A percentile compares a stretch with the other conserved stretches of the same genome.
Conservation (phyloP, 2,329 filamentous ascomycete genomes). For the Sporothrix inflata region DNA sequence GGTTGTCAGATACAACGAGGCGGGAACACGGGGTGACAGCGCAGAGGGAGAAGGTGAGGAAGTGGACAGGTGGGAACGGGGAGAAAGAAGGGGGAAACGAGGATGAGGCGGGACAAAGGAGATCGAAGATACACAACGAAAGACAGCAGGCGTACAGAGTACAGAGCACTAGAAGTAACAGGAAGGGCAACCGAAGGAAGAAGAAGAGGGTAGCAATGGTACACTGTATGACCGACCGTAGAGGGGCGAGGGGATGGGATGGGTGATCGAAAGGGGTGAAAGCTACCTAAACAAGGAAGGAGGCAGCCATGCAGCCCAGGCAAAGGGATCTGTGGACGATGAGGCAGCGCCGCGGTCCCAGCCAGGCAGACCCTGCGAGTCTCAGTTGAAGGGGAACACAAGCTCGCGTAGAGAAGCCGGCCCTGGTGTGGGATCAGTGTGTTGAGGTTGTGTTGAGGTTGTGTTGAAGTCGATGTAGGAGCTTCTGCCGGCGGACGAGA, state of each 20-base stretch:
- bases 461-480: neutral
- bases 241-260: neutral
- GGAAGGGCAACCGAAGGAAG: constrained; percentile 6
- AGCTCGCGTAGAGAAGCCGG: constrained; percentile 31
- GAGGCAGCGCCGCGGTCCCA: neutral
- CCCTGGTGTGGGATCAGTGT: constrained; percentile 11
- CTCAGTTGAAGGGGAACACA: constrained; percentile 32
- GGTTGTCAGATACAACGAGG: neutral
- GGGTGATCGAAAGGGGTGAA: neutral
- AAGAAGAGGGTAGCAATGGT: neutral
- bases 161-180: neutral
- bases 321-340: neutral
- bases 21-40: constrained; percentile 8
- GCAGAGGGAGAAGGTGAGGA: neutral
- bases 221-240: neutral
- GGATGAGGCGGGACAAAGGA: constrained; percentile 9
- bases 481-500: neutral
- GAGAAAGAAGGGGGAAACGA: constrained; percentile 1
- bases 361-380: constrained; percentile 23
- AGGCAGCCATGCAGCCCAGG: neutral
- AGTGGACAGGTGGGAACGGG: neutral
- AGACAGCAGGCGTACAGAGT: neutral
- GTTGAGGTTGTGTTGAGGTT: neutral
- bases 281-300: constrained; percentile 1
- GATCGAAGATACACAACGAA: constrained; percentile 14